Evolutionary conservation across 768 basidiomycete species (phyloP).

Genomic region (Trametes punicea): DNA sequence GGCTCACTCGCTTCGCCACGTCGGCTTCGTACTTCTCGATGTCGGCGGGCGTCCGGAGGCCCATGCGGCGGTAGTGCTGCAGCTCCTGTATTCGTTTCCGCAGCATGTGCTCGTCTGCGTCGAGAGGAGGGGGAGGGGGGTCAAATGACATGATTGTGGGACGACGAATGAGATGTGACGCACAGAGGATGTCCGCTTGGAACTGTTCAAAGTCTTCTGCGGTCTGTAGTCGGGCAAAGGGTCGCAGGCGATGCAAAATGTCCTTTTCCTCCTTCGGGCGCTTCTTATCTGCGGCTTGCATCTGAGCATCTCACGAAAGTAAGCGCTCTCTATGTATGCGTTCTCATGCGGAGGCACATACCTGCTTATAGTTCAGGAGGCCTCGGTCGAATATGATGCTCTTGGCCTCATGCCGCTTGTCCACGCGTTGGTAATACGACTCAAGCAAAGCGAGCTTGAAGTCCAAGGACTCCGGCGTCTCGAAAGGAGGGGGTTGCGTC

Average conservation of each 20-base stretch:
- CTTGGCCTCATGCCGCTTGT: slow-evolving; percentile 82
- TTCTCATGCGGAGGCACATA: slow-evolving; percentile 32
- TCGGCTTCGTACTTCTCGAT: slow-evolving; percentile 87
- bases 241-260: slow-evolving; percentile 81
- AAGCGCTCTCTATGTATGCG: neutral
- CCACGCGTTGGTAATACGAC: slow-evolving; percentile 86
- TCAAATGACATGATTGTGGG: neutral
- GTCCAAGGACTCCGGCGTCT: slow-evolving; percentile 76
- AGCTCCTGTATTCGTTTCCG: slow-evolving; percentile 88
- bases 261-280: slow-evolving; percentile 89
- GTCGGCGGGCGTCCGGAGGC: slow-evolving; percentile 80
- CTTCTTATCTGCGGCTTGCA: slow-evolving; percentile 90
- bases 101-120: slow-evolving; percentile 78
- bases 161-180: slow-evolving; percentile 27
- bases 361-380: slow-evolving; percentile 92
- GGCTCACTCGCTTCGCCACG: slow-evolving; percentile 65
- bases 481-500: slow-evolving; percentile 71
- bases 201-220: slow-evolving; percentile 90
- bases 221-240: slow-evolving; percentile 88
- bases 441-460: slow-evolving; percentile 90
- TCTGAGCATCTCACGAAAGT: slow-evolving; percentile 43
- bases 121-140: too few relatives aligned
- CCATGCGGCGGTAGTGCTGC: slow-evolving; percentile 85
- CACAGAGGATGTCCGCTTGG: slow-evolving; percentile 86
- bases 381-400: slow-evolving; percentile 89